Evolutionary conservation across 164 flowering plant species (phyloP).

Genomic region (Houttuynia cordata): DNA sequence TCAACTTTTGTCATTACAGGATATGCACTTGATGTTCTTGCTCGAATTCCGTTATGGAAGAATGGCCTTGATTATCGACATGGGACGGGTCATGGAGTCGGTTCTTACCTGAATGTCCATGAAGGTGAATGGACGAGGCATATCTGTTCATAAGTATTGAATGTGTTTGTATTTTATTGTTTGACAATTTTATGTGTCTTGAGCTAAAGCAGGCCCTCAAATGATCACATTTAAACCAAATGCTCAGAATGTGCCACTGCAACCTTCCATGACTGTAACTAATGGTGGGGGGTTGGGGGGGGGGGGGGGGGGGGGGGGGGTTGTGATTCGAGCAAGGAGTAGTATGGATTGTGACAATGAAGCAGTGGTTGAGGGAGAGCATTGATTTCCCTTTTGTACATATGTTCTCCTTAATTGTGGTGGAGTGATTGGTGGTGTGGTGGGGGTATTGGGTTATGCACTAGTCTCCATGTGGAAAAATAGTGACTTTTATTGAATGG

Average conservation of each 20-base stretch:
- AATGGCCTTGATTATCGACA: conserved; percentile 97
- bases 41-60: conserved; percentile 88
- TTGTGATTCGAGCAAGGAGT: too few species aligned
- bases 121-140: conserved; percentile 42
- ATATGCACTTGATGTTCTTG: conserved; percentile 78
- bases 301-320: too few species aligned
- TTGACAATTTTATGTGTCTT: background rate
- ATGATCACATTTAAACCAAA: conserved; percentile 74
- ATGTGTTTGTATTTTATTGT: background rate
- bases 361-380: too few species aligned
- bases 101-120: conserved; percentile 90
- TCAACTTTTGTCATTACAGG: conserved; percentile 26
- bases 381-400: too few species aligned
- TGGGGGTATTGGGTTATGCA: too few species aligned
- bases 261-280: conserved; percentile 91
- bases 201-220: conserved; percentile 65
- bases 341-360: conserved; percentile 6
- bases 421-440: too few species aligned
- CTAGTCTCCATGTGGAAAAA: too few species aligned
- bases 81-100: conserved; percentile 98
- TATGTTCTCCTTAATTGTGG: too few species aligned
- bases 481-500: too few species aligned
- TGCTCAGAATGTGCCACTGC: conserved; percentile 71
- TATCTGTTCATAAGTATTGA: background rate
- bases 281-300: too few species aligned